Base-by-base conservation (phyloP, 2,329 filamentous ascomycete species). In the Colletotrichum australisinense region DNA sequence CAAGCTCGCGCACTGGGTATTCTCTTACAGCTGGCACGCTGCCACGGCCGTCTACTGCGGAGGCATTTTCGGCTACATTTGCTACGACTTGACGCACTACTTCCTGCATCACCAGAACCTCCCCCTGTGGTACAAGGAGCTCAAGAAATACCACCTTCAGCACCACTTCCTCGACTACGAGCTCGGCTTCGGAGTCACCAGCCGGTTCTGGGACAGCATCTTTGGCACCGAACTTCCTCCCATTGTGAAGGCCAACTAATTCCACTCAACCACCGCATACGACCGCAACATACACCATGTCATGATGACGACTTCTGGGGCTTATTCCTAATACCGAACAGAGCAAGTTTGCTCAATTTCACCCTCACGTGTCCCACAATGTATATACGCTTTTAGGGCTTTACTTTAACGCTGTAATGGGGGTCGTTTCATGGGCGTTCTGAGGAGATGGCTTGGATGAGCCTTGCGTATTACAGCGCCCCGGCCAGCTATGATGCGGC, bases 151-250 rank as follows among this genome's bases (percentile, higher is more conserved):
- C 81, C 97, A 99, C 81, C 92, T 99, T 35, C 92, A 95, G 81
- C 97, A 99, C 82, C 97, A 99, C 85, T 99, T 98, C 84, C 94
- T 97, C 74, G 97, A 99, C 82, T 99, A 97, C 82, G 94, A 99
- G 84, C 96, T 98, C 76, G 97, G 97, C 65, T 99, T 98, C 78
- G 97, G 97, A 69, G 96, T 99, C 64, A 98, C 96, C 38, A 98
- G 93, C 87, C 92, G 93, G 76, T 98, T 99, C 88, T 99, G 97
- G 97, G 97, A 99, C 82, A 86, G 86, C 63, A 85, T 99, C 7
- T 99, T 99, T 81, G 95, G 95, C 76, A 99, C 97, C 1, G 93
- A 97, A 84, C 87, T 99, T 59, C 70, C 76, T 7, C 78, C 78
- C n/a, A 75, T 80, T 30, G 78, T 82, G 71, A 86, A 85, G 82